A percentile compares a stretch with the other conserved stretches of the same genome.
These are phyloP conservation scores for Alternaria angustiovoidea DNA, from an alignment of 2,329 filamentous ascomycete species.

Conservation along the genomic window DNA sequence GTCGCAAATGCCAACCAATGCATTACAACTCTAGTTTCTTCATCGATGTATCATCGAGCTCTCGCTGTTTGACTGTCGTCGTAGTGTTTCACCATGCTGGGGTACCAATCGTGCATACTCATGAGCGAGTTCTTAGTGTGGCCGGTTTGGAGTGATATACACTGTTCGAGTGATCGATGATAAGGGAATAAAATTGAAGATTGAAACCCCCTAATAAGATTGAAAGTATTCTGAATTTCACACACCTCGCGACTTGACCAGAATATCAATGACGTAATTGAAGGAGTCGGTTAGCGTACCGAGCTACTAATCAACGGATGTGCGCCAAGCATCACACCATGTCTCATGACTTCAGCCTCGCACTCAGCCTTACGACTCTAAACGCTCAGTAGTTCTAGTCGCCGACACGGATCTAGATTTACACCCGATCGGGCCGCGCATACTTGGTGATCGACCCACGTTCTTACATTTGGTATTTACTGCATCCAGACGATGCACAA, in stretches of 20 bases:
- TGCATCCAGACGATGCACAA: too few relatives aligned
- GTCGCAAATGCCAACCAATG: too few relatives aligned
- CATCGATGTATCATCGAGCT: background rate
- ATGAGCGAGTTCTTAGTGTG: background rate
- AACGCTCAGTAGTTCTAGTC: background rate
- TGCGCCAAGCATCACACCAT: background rate
- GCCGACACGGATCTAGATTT: background rate
- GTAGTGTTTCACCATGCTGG: background rate
- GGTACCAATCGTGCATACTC: background rate
- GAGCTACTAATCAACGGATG: background rate
- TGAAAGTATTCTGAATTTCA: too few relatives aligned
- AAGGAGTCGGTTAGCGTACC: background rate
- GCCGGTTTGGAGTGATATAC: background rate
- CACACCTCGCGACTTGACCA: background rate
- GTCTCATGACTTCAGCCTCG: constrained; percentile 1
- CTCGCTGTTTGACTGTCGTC: background rate
- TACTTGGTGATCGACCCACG: background rate
- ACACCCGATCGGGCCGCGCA: background rate
- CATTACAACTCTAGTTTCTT: background rate
- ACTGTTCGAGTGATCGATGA: background rate
- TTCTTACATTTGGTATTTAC: too few relatives aligned
- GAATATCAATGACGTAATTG: background rate
- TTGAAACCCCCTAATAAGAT: too few relatives aligned
- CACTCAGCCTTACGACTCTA: background rate
- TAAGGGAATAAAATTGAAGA: background rate